phyloP scores from a whole-genome alignment of 2,329 filamentous ascomycete species.

The Thielaviopsis ethacetica region DNA sequence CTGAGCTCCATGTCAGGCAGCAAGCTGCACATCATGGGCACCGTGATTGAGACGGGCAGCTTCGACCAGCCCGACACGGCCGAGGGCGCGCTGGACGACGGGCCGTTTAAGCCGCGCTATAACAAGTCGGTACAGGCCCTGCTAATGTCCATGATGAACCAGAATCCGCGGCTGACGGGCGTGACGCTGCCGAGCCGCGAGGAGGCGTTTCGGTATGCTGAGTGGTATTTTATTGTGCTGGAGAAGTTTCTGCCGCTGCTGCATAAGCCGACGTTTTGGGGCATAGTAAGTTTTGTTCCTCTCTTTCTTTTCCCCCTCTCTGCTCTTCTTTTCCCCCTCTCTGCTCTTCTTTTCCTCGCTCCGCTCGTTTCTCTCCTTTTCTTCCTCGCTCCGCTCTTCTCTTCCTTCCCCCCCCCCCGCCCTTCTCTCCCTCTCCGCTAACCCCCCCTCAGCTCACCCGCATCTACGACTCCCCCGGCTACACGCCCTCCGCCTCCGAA shows the following conservation, averaged over 20 bases:
- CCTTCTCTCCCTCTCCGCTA: neutral
- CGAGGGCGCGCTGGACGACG: conserved; percentile 22
- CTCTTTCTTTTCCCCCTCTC: too few species aligned
- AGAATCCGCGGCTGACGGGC: conserved; percentile 37
- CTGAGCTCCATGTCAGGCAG: conserved; percentile 63
- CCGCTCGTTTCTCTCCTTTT: too few species aligned
- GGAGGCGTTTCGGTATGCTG: conserved; percentile 50
- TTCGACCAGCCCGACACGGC: conserved; percentile 52
- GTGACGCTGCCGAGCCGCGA: conserved; percentile 46
- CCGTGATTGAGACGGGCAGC: conserved; percentile 61
- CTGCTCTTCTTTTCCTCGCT: too few species aligned
- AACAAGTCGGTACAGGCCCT: conserved; percentile 61
- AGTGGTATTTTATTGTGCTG: conserved; percentile 61
- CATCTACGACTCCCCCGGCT: conserved; percentile 54
- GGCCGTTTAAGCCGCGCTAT: conserved; percentile 29
- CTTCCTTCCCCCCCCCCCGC: too few species aligned
- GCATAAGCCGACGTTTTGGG: conserved; percentile 59
- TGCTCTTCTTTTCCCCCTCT: too few species aligned
- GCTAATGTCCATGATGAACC: conserved; percentile 45
- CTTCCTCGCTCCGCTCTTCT: too few species aligned
- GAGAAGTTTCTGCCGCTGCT: conserved; percentile 58
- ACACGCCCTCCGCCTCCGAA: conserved; percentile 46
- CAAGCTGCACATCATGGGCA: conserved; percentile 60
- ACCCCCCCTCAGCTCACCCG: conserved; percentile 31
- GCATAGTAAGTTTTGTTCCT: conserved; percentile 35